phyloP scores from a whole-genome alignment of 1,284 basidiomycete species.

The Trichosporon ovoides region DNA sequence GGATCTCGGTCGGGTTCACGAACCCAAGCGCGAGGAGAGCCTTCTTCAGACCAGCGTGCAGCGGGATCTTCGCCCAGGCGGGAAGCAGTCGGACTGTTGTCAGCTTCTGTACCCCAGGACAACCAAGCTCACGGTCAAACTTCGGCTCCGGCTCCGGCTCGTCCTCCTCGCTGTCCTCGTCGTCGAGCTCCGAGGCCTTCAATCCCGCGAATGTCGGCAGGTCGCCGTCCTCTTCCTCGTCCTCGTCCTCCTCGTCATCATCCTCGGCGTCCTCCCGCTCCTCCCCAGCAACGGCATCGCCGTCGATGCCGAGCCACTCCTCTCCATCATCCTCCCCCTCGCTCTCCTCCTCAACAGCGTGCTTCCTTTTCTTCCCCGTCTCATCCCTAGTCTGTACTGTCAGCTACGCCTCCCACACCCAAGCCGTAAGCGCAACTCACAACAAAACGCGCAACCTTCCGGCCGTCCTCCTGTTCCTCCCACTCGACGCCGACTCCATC shows the following conservation, averaged over 20 bases:
- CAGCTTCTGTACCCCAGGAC: neutral
- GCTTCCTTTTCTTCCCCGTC: constrained; percentile 19
- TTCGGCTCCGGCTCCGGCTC: constrained; percentile 21
- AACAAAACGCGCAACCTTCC: constrained; percentile 62
- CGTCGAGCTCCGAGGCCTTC: constrained; percentile 33
- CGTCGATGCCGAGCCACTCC: too few species aligned
- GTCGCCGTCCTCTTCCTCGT: constrained; percentile 14
- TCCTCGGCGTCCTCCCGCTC: neutral
- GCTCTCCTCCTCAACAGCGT: constrained; percentile 19
- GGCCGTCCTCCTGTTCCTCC: constrained; percentile 57
- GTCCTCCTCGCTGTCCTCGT: constrained; percentile 25
- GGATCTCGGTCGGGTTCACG: constrained; percentile 76
- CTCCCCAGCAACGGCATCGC: constrained; percentile 11
- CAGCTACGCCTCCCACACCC: neutral
- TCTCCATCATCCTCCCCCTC: constrained; percentile 18
- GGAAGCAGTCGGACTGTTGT: constrained; percentile 57
- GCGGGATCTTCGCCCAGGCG: constrained; percentile 59
- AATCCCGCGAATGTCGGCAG: constrained; percentile 24
- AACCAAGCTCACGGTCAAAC: constrained; percentile 33
- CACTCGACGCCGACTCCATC: constrained; percentile 80
- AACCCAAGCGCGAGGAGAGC: constrained; percentile 66
- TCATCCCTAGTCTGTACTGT: constrained; percentile 3
- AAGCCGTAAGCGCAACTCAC: constrained; percentile 29
- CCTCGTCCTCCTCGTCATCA: constrained; percentile 4
- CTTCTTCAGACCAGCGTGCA: constrained; percentile 65